Conservation (phyloP, 371 early-diverging fungal genomes). For the Mucor circinelloides region DNA sequence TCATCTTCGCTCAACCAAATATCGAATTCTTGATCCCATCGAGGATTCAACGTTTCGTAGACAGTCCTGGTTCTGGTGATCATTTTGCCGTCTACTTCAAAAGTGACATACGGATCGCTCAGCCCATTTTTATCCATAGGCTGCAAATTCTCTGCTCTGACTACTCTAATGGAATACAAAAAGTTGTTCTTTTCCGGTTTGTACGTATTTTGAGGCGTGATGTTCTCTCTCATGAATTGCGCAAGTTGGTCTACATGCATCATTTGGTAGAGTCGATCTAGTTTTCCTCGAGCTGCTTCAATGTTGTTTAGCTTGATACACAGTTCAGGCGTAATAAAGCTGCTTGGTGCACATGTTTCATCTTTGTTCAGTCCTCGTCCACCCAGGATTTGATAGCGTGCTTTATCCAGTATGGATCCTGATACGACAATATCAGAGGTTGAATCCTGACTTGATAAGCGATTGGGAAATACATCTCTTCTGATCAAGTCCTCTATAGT, state of each 20-base stretch:
- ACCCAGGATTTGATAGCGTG: conserved; percentile 27
- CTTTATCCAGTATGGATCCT: conserved; percentile 19
- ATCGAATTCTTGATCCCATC: conserved; percentile 87
- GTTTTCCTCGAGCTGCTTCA: conserved; percentile 53
- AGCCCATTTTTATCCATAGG: conserved; percentile 52
- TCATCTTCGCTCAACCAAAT: conserved; percentile 53
- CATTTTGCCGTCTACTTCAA: conserved; percentile 49
- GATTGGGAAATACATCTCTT: conserved; percentile 10
- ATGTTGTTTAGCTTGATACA: conserved; percentile 63
- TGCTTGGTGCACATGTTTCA: conserved; percentile 37
- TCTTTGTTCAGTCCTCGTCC: conserved; percentile 6
- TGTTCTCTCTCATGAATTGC: conserved; percentile 28
- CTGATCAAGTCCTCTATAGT: conserved; percentile 29
- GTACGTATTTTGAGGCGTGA: not conserved
- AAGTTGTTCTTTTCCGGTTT: conserved; percentile 20
- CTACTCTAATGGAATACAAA: conserved; percentile 44
- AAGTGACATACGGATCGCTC: conserved; percentile 69
- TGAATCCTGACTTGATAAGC: not conserved
- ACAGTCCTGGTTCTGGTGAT: conserved; percentile 61
- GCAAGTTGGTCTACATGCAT: conserved; percentile 57
- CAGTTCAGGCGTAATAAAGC: conserved; percentile 45
- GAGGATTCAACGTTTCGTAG: conserved; percentile 70
- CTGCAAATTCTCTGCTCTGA: conserved; percentile 47
- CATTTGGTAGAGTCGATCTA: conserved; percentile 54
- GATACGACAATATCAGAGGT: not conserved